Conservation (phyloP, 2,329 filamentous ascomycete genomes). For the Penicillium sp. region DNA sequence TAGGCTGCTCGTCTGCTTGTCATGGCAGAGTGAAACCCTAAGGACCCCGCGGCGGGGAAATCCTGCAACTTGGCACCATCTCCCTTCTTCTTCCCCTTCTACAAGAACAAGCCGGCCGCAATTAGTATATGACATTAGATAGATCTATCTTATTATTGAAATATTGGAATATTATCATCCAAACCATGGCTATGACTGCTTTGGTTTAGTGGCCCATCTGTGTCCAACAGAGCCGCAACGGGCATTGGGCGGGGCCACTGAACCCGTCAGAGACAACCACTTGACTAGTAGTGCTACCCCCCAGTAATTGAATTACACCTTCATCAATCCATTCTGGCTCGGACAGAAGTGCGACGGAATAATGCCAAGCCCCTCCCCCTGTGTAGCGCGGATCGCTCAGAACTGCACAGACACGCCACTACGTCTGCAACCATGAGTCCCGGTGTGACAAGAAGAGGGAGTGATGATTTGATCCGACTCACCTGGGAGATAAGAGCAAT, state of each 20-base stretch:
- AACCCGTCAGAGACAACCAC: neutral
- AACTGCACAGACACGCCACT: neutral
- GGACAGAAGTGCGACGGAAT: neutral
- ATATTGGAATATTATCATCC: neutral
- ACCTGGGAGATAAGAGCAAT: neutral
- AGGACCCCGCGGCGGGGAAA: neutral
- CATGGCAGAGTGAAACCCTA: neutral
- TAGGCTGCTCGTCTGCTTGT: no score
- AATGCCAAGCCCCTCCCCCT: neutral
- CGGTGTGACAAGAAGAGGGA: neutral
- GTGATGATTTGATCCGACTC: neutral
- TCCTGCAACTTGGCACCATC: neutral
- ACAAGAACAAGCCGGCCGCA: neutral
- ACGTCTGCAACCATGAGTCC: neutral
- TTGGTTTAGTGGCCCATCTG: neutral
- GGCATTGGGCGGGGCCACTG: no score
- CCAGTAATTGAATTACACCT: neutral
- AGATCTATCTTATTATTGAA: no score
- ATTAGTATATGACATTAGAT: no score
- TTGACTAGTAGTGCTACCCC: neutral
- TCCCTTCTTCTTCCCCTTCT: neutral
- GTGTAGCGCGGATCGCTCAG: no score
- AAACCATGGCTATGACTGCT: slow-evolving; percentile 1
- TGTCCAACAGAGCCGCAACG: slow-evolving; percentile 1
- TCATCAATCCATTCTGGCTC: neutral